Percentiles rank a stretch among this genome's conserved stretches.
Evolutionary conservation across 441 rosid genomes (phyloP).

Genomic region (Biscutella laevigata): DNA sequence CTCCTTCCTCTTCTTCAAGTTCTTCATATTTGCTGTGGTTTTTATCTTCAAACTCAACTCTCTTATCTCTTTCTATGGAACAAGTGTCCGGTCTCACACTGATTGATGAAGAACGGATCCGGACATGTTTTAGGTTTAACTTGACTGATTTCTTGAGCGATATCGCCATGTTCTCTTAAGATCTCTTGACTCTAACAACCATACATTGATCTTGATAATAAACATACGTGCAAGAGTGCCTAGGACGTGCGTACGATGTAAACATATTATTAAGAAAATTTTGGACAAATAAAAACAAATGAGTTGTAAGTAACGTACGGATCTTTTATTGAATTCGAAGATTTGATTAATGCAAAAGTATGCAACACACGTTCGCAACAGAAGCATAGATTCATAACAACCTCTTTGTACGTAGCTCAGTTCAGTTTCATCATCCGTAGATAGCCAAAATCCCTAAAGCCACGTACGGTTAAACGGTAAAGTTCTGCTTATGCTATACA

Average conservation of each 20-base stretch:
- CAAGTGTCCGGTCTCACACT: conserved; percentile 25
- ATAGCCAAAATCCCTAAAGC: too few relatives aligned
- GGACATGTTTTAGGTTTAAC: conserved; percentile 36
- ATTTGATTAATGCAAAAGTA: background rate
- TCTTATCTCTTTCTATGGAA: conserved; percentile 31
- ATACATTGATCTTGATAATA: background rate
- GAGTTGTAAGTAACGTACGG: background rate
- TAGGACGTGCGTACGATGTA: conserved; percentile 22
- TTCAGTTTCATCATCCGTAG: background rate
- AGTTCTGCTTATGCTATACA: too few relatives aligned
- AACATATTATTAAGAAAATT: background rate
- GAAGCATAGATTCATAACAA: too few relatives aligned
- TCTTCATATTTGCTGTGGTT: conserved; percentile 20
- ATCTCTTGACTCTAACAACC: conserved; percentile 1
- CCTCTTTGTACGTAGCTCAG: background rate
- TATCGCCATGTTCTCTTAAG: conserved; percentile 15
- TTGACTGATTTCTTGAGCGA: conserved; percentile 37
- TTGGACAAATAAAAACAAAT: background rate
- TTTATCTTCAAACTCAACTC: conserved; percentile 33
- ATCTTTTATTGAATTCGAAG: conserved; percentile 1
- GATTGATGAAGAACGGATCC: conserved; percentile 43
- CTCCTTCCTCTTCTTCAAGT: conserved; percentile 9
- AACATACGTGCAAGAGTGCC: background rate
- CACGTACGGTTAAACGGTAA: too few relatives aligned
- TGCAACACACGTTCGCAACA: conserved; percentile 5